Evolutionary conservation across 139 green algal species (phyloP).

Genomic region (Coelastrella sp.): DNA sequence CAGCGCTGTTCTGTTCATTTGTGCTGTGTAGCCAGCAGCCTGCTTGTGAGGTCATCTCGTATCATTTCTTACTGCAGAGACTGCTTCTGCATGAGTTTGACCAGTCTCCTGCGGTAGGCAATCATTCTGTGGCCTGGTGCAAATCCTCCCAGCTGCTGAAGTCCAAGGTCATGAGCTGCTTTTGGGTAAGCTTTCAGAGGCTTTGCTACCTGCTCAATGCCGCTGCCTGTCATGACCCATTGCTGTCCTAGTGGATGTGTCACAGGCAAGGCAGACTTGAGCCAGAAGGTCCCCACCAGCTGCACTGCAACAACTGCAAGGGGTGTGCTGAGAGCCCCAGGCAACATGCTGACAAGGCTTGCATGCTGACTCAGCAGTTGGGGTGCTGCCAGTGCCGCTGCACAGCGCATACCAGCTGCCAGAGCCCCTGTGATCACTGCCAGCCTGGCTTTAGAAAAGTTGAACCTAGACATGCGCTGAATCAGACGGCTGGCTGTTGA

Average conservation of each 20-base stretch:
- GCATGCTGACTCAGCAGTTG: constrained; percentile 9
- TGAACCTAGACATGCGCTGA: background rate
- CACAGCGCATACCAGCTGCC: constrained; percentile 24
- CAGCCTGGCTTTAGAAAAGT: background rate
- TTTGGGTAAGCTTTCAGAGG: constrained; percentile 18
- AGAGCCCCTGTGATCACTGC: constrained; percentile 16
- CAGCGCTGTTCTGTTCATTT: too few relatives aligned
- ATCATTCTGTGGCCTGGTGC: constrained; percentile 51
- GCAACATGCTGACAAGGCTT: background rate
- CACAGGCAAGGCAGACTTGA: background rate
- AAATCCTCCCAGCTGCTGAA: constrained; percentile 35
- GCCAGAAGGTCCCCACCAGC: background rate
- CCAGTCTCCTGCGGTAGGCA: constrained; percentile 29
- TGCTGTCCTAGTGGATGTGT: constrained; percentile 41
- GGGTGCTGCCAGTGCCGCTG: constrained; percentile 15
- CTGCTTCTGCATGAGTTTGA: background rate
- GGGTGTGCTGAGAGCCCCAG: background rate
- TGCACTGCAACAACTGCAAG: constrained; percentile 26
- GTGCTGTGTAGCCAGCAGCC: too few relatives aligned
- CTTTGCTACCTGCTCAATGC: background rate
- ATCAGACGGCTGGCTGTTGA: background rate
- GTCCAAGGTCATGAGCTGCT: background rate
- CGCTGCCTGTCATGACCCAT: constrained; percentile 27
- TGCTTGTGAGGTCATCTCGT: too few relatives aligned
- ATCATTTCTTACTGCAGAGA: too few relatives aligned